Evolutionary conservation across 1,139 yeast species (phyloP).

Genomic region (Blastobotrys ciferrii): DNA sequence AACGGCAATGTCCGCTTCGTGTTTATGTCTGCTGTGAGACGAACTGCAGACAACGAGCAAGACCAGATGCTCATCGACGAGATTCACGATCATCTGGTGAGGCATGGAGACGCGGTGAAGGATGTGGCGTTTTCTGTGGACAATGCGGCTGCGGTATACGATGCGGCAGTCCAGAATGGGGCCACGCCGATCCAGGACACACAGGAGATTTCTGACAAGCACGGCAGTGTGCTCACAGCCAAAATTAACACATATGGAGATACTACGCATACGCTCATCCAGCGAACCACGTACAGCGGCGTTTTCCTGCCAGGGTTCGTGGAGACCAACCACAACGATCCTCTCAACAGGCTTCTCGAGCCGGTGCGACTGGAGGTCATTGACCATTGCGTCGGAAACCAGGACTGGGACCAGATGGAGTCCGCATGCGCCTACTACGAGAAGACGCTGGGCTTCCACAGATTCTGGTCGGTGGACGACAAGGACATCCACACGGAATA

Average conservation of each 20-base stretch:
- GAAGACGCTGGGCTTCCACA: conserved; percentile 64
- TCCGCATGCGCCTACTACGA: conserved; percentile 58
- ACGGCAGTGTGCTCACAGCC: conserved; percentile 56
- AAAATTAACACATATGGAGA: conserved; percentile 61
- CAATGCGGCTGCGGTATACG: conserved; percentile 46
- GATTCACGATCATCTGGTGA: conserved; percentile 41
- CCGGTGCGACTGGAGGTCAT: conserved; percentile 44
- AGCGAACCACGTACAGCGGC: conserved; percentile 41
- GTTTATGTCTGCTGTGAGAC: conserved; percentile 43
- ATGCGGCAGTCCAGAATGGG: conserved; percentile 51
- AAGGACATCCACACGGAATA: conserved; percentile 63
- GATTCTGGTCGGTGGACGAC: conserved; percentile 84
- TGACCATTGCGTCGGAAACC: conserved; percentile 82
- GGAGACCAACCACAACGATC: conserved; percentile 21
- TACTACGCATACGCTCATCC: conserved; percentile 64
- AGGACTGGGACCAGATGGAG: conserved; percentile 66
- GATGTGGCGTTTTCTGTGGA: conserved; percentile 65
- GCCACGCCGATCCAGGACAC: conserved; percentile 53
- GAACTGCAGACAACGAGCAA: conserved; percentile 24
- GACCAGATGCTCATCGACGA: conserved; percentile 36
- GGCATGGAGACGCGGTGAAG: conserved; percentile 75
- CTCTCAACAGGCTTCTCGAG: conserved; percentile 34
- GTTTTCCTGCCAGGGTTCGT: conserved; percentile 59
- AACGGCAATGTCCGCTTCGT: conserved; percentile 61
- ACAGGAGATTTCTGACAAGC: conserved; percentile 39